These are phyloP conservation scores for Tremella yokohamensis DNA, from an alignment of 768 basidiomycete species.

Conservation along the genomic window DNA sequence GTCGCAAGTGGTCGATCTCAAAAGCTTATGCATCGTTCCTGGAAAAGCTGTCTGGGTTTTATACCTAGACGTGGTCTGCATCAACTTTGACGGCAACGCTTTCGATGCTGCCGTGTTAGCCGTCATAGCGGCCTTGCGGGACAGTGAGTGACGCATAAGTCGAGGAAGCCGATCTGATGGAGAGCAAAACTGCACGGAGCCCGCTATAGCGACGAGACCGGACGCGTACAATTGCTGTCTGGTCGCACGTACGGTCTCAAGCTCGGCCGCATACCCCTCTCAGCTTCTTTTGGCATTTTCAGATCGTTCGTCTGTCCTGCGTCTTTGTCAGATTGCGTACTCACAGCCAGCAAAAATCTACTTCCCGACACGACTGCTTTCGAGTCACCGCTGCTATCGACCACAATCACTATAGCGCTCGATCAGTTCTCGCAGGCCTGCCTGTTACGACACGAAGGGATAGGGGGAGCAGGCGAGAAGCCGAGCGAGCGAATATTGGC, in stretches of 20 bases:
- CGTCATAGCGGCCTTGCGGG: constrained; percentile 77
- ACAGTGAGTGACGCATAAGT: constrained; percentile 59
- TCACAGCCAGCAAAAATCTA: constrained; percentile 58
- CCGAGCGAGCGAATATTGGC: constrained; percentile 44
- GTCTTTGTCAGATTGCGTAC: not conserved
- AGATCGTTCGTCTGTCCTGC: constrained; percentile 60
- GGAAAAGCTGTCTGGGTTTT: constrained; percentile 84
- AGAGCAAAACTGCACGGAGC: constrained; percentile 70
- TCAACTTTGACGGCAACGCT: constrained; percentile 95
- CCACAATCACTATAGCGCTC: constrained; percentile 53
- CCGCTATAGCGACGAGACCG: constrained; percentile 65
- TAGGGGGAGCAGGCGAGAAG: constrained; percentile 38
- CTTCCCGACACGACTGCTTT: constrained; percentile 76
- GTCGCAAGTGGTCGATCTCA: constrained; percentile 63
- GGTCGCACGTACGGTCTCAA: constrained; percentile 34
- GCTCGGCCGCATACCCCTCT: constrained; percentile 50
- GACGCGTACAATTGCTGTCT: constrained; percentile 61
- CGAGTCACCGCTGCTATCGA: constrained; percentile 80
- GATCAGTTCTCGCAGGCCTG: constrained; percentile 31
- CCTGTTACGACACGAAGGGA: constrained; percentile 42
- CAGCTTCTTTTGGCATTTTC: constrained; percentile 74
- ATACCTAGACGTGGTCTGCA: constrained; percentile 91
- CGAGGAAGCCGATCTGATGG: constrained; percentile 9
- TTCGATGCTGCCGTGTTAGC: constrained; percentile 87
- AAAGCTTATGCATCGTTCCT: constrained; percentile 72